These are phyloP conservation scores for Edaphochlamys debaryana DNA, from an alignment of 139 green algal genomes.

Conservation along the genomic window DNA sequence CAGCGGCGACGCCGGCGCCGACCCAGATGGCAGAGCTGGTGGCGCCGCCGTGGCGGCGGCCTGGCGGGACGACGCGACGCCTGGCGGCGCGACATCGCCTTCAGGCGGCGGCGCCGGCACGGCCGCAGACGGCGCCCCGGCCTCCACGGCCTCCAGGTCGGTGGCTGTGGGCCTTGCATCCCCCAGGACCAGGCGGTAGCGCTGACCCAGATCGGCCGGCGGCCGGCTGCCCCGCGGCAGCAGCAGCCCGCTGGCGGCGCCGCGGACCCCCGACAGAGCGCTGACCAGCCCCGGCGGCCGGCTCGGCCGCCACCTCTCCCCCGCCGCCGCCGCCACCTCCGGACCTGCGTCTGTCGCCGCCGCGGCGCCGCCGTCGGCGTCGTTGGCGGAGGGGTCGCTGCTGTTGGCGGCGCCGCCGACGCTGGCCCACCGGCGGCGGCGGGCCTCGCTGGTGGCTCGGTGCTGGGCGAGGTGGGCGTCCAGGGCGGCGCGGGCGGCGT, in stretches of 20 bases:
- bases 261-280: too few relatives aligned
- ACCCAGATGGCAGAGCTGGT: too few relatives aligned
- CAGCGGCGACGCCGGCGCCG: too few relatives aligned
- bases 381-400: not conserved
- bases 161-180: too few relatives aligned
- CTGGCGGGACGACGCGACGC: too few relatives aligned
- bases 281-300: not conserved
- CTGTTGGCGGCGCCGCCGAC: too few relatives aligned
- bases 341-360: too few relatives aligned
- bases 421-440: not conserved
- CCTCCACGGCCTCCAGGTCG: not conserved
- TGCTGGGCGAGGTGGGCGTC: conserved; percentile 12
- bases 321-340: too few relatives aligned
- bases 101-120: not conserved
- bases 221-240: not conserved
- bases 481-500: not conserved
- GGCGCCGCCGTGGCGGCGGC: too few relatives aligned
- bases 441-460: not conserved
- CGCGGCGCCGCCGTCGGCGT: too few relatives aligned
- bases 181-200: not conserved
- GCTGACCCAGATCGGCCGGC: not conserved
- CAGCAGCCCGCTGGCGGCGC: not conserved
- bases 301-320: not conserved
- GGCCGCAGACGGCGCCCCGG: not conserved
- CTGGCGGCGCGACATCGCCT: too few relatives aligned